Percentiles rank a stretch among this genome's conserved stretches.
Conservation (phyloP, 371 early-diverging fungal genomes). For the Actinomortierella wolfii region DNA sequence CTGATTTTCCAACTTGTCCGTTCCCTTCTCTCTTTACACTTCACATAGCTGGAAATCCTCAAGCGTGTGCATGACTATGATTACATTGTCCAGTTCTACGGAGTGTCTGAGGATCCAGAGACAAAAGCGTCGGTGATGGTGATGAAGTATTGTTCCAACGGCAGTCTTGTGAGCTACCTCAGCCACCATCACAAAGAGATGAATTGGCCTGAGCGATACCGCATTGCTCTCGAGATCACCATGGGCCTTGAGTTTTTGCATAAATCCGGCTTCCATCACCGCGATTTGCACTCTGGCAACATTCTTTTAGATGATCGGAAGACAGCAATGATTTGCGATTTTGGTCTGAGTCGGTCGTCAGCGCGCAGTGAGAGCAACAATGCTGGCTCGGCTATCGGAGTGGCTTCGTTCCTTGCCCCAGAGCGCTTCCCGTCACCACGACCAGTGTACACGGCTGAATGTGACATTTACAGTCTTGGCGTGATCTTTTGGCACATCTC, state of each 20-base stretch:
- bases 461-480: constrained; percentile 46
- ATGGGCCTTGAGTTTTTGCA: constrained; percentile 46
- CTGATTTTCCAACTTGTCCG: too few species aligned
- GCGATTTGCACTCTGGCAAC: constrained; percentile 44
- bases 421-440: constrained; percentile 31
- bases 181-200: constrained; percentile 25
- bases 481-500: constrained; percentile 49
- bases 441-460: constrained; percentile 34
- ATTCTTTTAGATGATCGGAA: constrained; percentile 40
- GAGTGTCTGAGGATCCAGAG: constrained; percentile 31
- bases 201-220: constrained; percentile 42
- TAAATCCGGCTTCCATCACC: constrained; percentile 46
- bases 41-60: constrained; percentile 32
- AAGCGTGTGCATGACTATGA: constrained; percentile 46
- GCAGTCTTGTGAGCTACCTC: constrained; percentile 30
- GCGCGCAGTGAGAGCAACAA: constrained; percentile 22
- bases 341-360: constrained; percentile 37
- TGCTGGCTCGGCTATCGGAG: constrained; percentile 33
- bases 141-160: constrained; percentile 42
- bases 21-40: too few species aligned
- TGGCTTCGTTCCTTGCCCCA: constrained; percentile 41
- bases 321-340: constrained; percentile 45
- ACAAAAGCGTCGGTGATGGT: constrained; percentile 41
- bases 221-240: constrained; percentile 38
- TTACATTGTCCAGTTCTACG: constrained; percentile 42